A percentile compares a stretch with the other conserved stretches of the same genome.
Evolutionary conservation across 306 rosid genomes (phyloP).

Genomic region (Bauhinia variegata): DNA sequence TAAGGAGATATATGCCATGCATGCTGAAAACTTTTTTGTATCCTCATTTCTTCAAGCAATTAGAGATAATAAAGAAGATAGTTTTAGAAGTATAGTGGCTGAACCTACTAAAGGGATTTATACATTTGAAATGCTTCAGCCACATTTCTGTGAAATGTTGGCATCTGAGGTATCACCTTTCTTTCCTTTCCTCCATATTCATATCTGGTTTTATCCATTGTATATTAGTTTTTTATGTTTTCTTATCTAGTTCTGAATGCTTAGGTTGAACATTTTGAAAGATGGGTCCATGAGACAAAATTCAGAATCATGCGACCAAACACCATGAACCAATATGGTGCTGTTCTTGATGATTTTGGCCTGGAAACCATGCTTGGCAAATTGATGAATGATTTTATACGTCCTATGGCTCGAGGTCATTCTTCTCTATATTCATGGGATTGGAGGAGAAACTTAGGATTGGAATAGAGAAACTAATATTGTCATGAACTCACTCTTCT

Average conservation of each 20-base stretch:
- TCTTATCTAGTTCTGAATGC: conserved; percentile 65
- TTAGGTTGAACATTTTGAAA: conserved; percentile 93
- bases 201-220: conserved; percentile 21
- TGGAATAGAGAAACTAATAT: conserved; percentile 22
- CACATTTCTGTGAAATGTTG: conserved; percentile 75
- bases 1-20: conserved; percentile 70
- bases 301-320: conserved; percentile 90
- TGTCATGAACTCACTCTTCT: conserved; percentile 37
- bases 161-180: conserved; percentile 74
- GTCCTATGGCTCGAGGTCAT: conserved; percentile 76
- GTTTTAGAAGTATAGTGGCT: conserved; percentile 63
- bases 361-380: conserved; percentile 80
- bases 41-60: conserved; percentile 91
- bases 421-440: conserved; percentile 11
- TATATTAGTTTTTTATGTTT: conserved; percentile 43
- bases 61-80: conserved; percentile 65
- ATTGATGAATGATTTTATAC: conserved; percentile 72
- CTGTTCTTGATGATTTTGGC: conserved; percentile 96
- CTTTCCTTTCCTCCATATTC: conserved; percentile 36
- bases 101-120: conserved; percentile 73
- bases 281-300: conserved; percentile 78
- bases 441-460: conserved; percentile 18
- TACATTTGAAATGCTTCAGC: conserved; percentile 87
- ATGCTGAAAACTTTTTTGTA: conserved; percentile 67
- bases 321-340: conserved; percentile 90